phyloP scores from a whole-genome alignment of 257 asterid species.

The Solanum lycopersicoides region DNA sequence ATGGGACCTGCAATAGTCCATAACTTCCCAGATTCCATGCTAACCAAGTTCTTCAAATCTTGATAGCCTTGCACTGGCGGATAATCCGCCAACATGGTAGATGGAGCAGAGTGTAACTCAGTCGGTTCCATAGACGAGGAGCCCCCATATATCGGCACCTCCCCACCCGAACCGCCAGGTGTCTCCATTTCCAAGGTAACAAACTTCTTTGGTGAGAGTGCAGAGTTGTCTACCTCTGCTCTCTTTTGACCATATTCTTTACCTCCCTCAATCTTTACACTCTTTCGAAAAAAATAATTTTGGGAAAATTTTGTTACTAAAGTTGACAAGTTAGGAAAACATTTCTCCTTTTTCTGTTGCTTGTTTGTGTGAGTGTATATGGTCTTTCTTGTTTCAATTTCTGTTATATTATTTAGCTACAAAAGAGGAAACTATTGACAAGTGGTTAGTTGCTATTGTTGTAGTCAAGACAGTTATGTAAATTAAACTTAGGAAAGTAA shows the following conservation, averaged over 20 bases:
- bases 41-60: conserved; percentile 28
- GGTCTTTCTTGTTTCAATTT: conserved; percentile 2
- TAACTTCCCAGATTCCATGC: conserved; percentile 52
- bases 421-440: conserved; percentile 28
- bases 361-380: background rate
- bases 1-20: conserved; percentile 90
- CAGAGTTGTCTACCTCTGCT: conserved; percentile 57
- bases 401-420: conserved; percentile 15
- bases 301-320: background rate
- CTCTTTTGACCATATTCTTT: conserved; percentile 30
- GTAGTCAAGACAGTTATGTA: background rate
- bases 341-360: background rate
- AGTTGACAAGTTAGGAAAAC: background rate
- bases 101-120: conserved; percentile 75
- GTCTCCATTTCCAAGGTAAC: conserved; percentile 38
- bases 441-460: conserved; percentile 18
- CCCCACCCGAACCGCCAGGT: background rate
- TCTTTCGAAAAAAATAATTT: background rate
- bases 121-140: conserved; percentile 5
- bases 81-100: conserved; percentile 50
- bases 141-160: background rate
- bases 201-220: conserved; percentile 11
- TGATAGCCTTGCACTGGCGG: conserved; percentile 28
- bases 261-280: conserved; percentile 43
- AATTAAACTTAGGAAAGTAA: background rate